Evolutionary conservation across 148 eudicot species (phyloP).

Genomic region (Vaccinium corymbosum): DNA sequence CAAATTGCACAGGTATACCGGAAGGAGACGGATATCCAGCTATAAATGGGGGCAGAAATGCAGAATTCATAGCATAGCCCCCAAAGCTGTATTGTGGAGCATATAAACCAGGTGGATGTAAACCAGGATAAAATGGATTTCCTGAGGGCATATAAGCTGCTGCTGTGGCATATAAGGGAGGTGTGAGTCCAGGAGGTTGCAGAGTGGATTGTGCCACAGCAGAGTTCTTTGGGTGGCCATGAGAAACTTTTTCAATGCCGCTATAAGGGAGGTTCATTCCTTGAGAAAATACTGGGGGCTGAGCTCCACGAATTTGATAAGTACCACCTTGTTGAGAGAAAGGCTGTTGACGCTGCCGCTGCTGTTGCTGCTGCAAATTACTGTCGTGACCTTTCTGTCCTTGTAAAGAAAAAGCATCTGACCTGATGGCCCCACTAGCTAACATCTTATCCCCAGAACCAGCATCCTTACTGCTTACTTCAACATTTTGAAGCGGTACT

Average conservation of each 20-base stretch:
- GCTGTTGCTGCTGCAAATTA: slow-evolving; percentile 20
- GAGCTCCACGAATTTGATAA: slow-evolving; percentile 38
- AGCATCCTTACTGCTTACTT: slow-evolving; percentile 11
- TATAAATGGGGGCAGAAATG: slow-evolving; percentile 51
- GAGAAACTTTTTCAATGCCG: slow-evolving; percentile 36
- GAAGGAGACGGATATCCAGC: slow-evolving; percentile 60
- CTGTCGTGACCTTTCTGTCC: slow-evolving; percentile 12
- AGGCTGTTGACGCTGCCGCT: slow-evolving; percentile 9
- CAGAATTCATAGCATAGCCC: slow-evolving; percentile 52
- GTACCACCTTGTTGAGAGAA: slow-evolving; percentile 15
- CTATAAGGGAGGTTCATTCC: slow-evolving; percentile 32
- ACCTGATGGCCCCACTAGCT: slow-evolving; percentile 11
- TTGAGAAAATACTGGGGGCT: slow-evolving; percentile 44
- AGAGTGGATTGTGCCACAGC: slow-evolving; percentile 56
- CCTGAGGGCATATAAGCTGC: slow-evolving; percentile 64
- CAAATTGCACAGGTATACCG: slow-evolving; percentile 50
- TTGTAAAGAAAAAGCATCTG: slow-evolving; percentile 18
- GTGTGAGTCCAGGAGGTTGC: slow-evolving; percentile 58
- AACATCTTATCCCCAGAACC: slow-evolving; percentile 12
- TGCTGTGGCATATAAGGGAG: slow-evolving; percentile 61
- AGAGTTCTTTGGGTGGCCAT: slow-evolving; percentile 36
- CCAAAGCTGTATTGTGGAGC: slow-evolving; percentile 58
- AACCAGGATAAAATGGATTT: slow-evolving; percentile 50
- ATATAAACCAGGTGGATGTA: slow-evolving; percentile 53
- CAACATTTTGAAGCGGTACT: slow-evolving; percentile 13